Conservation (phyloP, 1,284 basidiomycete species). For the Afroboletus lepidellus region DNA sequence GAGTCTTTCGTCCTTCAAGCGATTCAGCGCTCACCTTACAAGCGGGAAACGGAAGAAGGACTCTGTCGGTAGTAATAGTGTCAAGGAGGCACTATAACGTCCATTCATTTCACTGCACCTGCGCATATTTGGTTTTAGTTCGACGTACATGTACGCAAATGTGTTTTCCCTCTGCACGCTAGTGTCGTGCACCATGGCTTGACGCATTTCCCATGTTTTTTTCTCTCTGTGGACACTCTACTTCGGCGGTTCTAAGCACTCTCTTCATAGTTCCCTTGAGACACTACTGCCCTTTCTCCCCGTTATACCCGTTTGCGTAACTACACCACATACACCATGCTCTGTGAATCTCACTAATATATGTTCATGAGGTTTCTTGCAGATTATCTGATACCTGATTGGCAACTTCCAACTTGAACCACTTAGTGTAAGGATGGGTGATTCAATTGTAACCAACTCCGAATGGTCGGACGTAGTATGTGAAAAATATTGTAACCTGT, state of each 20-base stretch:
- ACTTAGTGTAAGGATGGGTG: too few species aligned
- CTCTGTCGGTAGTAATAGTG: conserved; percentile 41
- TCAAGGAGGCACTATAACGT: conserved; percentile 31
- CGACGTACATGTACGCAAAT: conserved; percentile 23
- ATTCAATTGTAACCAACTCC: too few species aligned
- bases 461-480: too few species aligned
- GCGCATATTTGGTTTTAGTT: conserved; percentile 18
- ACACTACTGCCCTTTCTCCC: conserved; percentile 16
- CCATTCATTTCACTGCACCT: conserved; percentile 9
- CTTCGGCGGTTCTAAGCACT: conserved; percentile 11
- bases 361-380: conserved; percentile 18
- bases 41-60: conserved; percentile 52
- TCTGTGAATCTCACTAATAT: conserved; percentile 35
- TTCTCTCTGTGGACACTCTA: conserved; percentile 3
- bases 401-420: too few species aligned
- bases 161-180: conserved; percentile 15
- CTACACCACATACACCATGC: conserved; percentile 31
- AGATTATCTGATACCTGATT: too few species aligned
- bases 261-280: conserved; percentile 1
- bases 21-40: conserved; percentile 40
- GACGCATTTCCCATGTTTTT: conserved; percentile 8
- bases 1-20: conserved; percentile 56
- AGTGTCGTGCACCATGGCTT: conserved; percentile 10
- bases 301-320: conserved; percentile 33
- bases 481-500: too few species aligned